Evolutionary conservation across 805 yeast species (phyloP).

Genomic region (Middelhovenomyces tepae): DNA sequence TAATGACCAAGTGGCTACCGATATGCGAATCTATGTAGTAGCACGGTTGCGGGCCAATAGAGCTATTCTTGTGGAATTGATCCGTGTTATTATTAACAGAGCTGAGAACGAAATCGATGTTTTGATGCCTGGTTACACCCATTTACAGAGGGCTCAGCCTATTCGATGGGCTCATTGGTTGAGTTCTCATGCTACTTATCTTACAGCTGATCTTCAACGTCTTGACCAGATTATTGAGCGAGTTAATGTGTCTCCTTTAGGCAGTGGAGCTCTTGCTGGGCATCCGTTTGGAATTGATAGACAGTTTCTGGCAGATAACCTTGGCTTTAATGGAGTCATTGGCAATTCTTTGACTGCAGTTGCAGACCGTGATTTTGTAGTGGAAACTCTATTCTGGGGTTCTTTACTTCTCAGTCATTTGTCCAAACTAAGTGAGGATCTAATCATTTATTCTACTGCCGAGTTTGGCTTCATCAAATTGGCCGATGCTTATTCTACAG

Average conservation of each 20-base stretch:
- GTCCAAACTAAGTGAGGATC: slow-evolving; percentile 89
- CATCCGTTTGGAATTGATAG: slow-evolving; percentile 99
- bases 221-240: slow-evolving; percentile 71
- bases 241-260: slow-evolving; percentile 83
- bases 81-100: slow-evolving; percentile 59
- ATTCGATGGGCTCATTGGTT: slow-evolving; percentile 99
- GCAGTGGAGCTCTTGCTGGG: slow-evolving; percentile 97
- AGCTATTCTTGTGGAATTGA: slow-evolving; percentile 49
- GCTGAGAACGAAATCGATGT: slow-evolving; percentile 82
- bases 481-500: slow-evolving; percentile 97
- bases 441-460: slow-evolving; percentile 92
- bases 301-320: slow-evolving; percentile 69
- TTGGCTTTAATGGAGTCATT: slow-evolving; percentile 78
- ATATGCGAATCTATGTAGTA: slow-evolving; percentile 90
- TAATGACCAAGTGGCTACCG: slow-evolving; percentile 99
- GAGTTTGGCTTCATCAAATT: slow-evolving; percentile 91
- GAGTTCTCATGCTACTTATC: slow-evolving; percentile 87
- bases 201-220: slow-evolving; percentile 83
- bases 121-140: slow-evolving; percentile 98
- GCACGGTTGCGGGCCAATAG: slow-evolving; percentile 56
- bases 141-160: slow-evolving; percentile 98
- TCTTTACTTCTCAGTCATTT: slow-evolving; percentile 91
- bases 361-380: slow-evolving; percentile 94
- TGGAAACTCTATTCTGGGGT: slow-evolving; percentile 93
- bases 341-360: slow-evolving; percentile 97